Base-by-base conservation (phyloP, 768 basidiomycete genomes). In the Agaricus subrufescens region DNA sequence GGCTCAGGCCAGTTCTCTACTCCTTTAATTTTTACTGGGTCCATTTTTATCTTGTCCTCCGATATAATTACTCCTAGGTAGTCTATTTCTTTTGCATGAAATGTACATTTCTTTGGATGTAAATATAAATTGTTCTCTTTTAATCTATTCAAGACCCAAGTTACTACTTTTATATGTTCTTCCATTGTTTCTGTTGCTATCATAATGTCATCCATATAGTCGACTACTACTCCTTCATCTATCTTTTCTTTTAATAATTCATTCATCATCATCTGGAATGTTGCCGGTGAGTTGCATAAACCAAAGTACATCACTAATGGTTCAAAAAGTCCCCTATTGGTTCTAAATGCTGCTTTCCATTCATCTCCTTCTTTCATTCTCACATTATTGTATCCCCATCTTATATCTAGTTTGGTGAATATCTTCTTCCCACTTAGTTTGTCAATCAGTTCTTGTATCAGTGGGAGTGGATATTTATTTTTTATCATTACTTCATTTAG, bases 191-290 rank as follows among this genome's bases (percentile, higher is more conserved):
- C 14, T 25, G 23, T 12, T 5, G 4, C 5, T 4, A 43, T 43
- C 4, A 43, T 4, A 12, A 43, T 43, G 42, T 43, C 42, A 43
- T 43, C 42, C 42, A 43, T 43, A 12, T 43, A 43, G 11, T 5
- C 23, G 4, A 43, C 3, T 15, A 25, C 14, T 15, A 2, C 11
- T 31, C 25, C 14, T 50, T 23, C 9, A 4, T 31, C 9, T 4
- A 31, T 31, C 9, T 9, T 4, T 4, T 4, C 4, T 31, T 4
- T 4, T 9, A 50, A 50, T 5, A 50, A 34, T 3, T 29, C 6
- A 25, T 51, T n/a, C 50, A 51, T 51, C 50, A 51, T 51, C 6
- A 30, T 4, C 37, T 51, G 50, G 29, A 51, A 51, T 5, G 50
- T 51, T 4, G 29, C 50, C 1, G 50, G 29, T 1, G 50, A 51